Conservation (phyloP, 2,329 filamentous ascomycete species). For the Botrytis pseudocinerea region DNA sequence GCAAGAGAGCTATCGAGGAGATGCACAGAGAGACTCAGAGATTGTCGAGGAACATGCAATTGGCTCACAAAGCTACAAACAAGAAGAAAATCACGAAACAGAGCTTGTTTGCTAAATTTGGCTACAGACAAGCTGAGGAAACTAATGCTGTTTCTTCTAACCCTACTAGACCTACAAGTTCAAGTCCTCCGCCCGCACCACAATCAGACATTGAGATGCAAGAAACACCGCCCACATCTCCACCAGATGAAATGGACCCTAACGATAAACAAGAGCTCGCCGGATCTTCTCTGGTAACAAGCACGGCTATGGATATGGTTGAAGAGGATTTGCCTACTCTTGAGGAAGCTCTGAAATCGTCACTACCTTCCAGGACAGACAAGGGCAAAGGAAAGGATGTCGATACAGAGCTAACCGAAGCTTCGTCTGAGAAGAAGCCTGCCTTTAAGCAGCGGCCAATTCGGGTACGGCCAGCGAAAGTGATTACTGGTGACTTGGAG, state of each 20-base stretch:
- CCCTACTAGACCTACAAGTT: constrained; percentile 50
- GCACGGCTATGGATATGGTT: neutral
- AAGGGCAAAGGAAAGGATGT: constrained; percentile 64
- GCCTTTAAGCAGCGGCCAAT: constrained; percentile 39
- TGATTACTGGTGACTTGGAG: constrained; percentile 41
- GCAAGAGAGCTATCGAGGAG: constrained; percentile 91
- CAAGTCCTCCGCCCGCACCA: constrained; percentile 49
- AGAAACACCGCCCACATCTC: constrained; percentile 74
- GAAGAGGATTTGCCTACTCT: constrained; percentile 29
- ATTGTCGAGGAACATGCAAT: constrained; percentile 83
- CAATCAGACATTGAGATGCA: constrained; percentile 55
- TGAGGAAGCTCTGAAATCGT: constrained; percentile 30
- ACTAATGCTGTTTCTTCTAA: constrained; percentile 36
- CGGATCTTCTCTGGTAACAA: constrained; percentile 2
- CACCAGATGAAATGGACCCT: constrained; percentile 33
- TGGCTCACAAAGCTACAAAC: constrained; percentile 85
- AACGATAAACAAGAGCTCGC: constrained; percentile 37
- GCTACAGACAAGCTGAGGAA: constrained; percentile 56
- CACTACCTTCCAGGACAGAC: constrained; percentile 42
- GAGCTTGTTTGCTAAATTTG: constrained; percentile 81
- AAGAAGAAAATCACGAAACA: constrained; percentile 88
- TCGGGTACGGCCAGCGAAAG: constrained; percentile 45
- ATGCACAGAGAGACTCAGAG: constrained; percentile 95
- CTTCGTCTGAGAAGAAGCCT: constrained; percentile 30
- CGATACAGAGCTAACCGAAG: constrained; percentile 31